A percentile compares a stretch with the other conserved stretches of the same genome.
phyloP scores from a whole-genome alignment of 257 asterid genomes.

The Solanum etuberosum region DNA sequence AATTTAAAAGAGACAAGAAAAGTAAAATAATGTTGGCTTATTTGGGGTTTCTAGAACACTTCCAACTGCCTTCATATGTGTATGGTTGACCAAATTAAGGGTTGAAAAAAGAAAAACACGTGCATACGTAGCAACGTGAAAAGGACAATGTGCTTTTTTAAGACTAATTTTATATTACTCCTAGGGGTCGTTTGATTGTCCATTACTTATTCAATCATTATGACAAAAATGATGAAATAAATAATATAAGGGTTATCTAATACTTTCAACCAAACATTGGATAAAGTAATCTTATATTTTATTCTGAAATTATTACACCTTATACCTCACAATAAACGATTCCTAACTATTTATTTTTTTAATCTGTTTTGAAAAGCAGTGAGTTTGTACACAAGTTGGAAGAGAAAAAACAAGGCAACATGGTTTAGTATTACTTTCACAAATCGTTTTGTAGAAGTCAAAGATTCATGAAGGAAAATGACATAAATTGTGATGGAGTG shows the following conservation, averaged over 20 bases:
- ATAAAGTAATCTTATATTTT: too few relatives aligned
- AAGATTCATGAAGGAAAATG: background rate
- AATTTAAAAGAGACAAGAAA: background rate
- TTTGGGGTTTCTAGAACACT: background rate
- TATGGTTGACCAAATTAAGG: background rate
- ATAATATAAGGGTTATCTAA: fast-evolving
- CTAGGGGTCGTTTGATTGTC: background rate
- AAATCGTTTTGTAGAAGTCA: background rate
- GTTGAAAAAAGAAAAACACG: background rate
- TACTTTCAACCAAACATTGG: fast-evolving
- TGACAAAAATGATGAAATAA: fast-evolving
- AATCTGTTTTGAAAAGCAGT: background rate
- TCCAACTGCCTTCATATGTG: background rate
- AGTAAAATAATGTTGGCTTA: background rate
- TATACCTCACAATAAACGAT: background rate
- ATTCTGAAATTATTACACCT: too few relatives aligned
- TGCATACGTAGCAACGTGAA: background rate
- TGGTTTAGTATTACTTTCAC: background rate
- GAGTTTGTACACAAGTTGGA: background rate
- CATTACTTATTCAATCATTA: too few relatives aligned
- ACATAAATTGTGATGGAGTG: background rate
- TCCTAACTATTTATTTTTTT: background rate
- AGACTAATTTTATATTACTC: background rate
- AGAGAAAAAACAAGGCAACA: background rate
- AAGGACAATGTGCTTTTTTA: background rate